phyloP scores from a whole-genome alignment of 208 protist species.

The Trichomonas vaginalis region DNA sequence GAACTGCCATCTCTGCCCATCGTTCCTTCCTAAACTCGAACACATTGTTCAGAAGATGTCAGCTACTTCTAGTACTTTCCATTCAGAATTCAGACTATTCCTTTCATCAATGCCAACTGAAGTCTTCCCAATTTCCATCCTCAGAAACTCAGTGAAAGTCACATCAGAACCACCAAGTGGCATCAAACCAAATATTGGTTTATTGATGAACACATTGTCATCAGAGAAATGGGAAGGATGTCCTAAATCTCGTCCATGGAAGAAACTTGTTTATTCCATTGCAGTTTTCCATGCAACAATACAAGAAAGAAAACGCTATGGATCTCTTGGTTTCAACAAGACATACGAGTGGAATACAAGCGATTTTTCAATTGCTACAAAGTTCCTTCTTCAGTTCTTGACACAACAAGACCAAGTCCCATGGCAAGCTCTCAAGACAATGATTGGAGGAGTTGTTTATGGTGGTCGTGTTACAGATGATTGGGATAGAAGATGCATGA shows the following conservation, averaged over 20 bases:
- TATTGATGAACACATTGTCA: slow-evolving; percentile 68
- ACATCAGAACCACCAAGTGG: slow-evolving; percentile 83
- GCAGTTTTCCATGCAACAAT: slow-evolving; percentile 85
- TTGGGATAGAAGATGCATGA: slow-evolving; percentile 70
- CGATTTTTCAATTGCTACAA: slow-evolving; percentile 74
- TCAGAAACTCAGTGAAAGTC: slow-evolving; percentile 87
- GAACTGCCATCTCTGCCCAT: slow-evolving; percentile 79
- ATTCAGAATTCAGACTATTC: slow-evolving; percentile 79
- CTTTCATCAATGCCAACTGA: slow-evolving; percentile 80
- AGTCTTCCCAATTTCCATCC: slow-evolving; percentile 83
- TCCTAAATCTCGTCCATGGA: slow-evolving; percentile 42
- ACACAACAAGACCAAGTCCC: slow-evolving; percentile 73
- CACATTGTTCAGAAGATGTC: slow-evolving; percentile 59
- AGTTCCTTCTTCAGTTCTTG: slow-evolving; percentile 76
- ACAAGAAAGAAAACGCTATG: slow-evolving; percentile 60
- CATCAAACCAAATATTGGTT: slow-evolving; percentile 51
- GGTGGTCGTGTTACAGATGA: slow-evolving; percentile 90
- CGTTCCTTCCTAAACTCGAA: slow-evolving; percentile 66
- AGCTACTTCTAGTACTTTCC: slow-evolving; percentile 30
- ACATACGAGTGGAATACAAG: slow-evolving; percentile 90
- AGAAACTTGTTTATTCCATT: slow-evolving; percentile 77
- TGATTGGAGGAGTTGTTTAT: slow-evolving; percentile 92
- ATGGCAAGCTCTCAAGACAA: slow-evolving; percentile 84
- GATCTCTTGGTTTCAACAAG: slow-evolving; percentile 81
- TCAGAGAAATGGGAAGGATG: slow-evolving; percentile 47